Percentiles rank a stretch among this genome's conserved stretches.
phyloP scores from a whole-genome alignment of 345 rosid genomes.

The Sonneratia caseolaris region DNA sequence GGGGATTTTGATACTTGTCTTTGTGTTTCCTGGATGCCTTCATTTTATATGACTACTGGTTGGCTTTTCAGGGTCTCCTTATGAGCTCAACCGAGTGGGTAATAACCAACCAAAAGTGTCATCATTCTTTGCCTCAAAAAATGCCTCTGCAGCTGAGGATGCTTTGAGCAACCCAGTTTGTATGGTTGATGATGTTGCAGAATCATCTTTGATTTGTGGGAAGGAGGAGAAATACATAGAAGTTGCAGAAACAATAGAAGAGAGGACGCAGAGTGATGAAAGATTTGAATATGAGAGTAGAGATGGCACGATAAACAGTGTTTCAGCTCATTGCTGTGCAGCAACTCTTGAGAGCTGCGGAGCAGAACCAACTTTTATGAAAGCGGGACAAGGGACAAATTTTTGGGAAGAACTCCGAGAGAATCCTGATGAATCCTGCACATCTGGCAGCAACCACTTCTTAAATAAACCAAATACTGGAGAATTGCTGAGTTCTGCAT shows the following conservation, averaged over 20 bases:
- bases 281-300: constrained; percentile 15
- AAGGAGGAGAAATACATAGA: constrained; percentile 22
- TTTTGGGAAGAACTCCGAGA: constrained; percentile 20
- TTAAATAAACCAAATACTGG: constrained; percentile 18
- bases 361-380: constrained; percentile 19
- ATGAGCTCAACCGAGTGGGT: constrained; percentile 79
- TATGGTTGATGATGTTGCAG: constrained; percentile 23
- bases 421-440: constrained; percentile 18
- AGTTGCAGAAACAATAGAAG: constrained; percentile 20
- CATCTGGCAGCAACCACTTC: constrained; percentile 23
- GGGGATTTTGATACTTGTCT: background rate
- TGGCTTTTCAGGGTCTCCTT: constrained; percentile 48
- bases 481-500: constrained; percentile 21
- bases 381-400: constrained; percentile 22
- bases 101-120: constrained; percentile 80
- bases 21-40: background rate
- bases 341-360: constrained; percentile 24
- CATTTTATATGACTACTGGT: constrained; percentile 3
- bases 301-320: constrained; percentile 17
- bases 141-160: constrained; percentile 19
- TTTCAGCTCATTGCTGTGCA: constrained; percentile 17
- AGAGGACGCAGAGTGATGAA: constrained; percentile 12
- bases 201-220: constrained; percentile 29
- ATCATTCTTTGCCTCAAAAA: constrained; percentile 50
- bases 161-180: constrained; percentile 15